A percentile compares a stretch with the other conserved stretches of the same genome.
These are phyloP conservation scores for Sextonia rubra DNA, from an alignment of 164 flowering plant species.

Conservation along the genomic window DNA sequence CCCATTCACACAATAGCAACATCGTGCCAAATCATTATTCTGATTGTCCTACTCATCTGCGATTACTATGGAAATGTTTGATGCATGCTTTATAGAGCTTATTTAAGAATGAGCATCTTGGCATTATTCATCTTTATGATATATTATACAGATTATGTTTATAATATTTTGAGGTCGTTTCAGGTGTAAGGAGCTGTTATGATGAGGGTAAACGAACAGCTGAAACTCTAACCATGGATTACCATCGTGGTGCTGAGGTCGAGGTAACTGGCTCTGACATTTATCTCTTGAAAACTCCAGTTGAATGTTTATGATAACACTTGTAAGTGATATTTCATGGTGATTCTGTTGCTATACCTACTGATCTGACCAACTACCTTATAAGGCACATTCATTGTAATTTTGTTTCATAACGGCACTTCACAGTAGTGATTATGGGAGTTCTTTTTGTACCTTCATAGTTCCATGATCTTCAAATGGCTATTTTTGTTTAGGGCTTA, in stretches of 20 bases:
- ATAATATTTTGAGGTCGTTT: constrained; percentile 7
- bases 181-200: constrained; percentile 92
- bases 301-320: background rate
- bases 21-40: too few relatives aligned
- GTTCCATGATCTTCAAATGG: too few relatives aligned
- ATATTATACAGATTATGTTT: background rate
- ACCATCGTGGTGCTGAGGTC: constrained; percentile 81
- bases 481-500: too few relatives aligned
- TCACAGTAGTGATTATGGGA: too few relatives aligned
- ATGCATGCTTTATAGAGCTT: background rate
- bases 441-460: too few relatives aligned
- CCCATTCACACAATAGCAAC: too few relatives aligned
- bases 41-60: background rate
- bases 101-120: background rate
- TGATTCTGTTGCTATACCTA: background rate
- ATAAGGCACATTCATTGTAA: too few relatives aligned
- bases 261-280: constrained; percentile 41
- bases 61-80: background rate
- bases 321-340: background rate
- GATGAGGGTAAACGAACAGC: constrained; percentile 96
- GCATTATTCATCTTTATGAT: background rate
- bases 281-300: background rate
- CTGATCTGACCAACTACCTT: too few relatives aligned
- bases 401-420: too few relatives aligned
- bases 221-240: constrained; percentile 89